Base-by-base conservation (phyloP, 352 stramenopile genomes). In the Hyaloperonospora arabidopsidis region DNA sequence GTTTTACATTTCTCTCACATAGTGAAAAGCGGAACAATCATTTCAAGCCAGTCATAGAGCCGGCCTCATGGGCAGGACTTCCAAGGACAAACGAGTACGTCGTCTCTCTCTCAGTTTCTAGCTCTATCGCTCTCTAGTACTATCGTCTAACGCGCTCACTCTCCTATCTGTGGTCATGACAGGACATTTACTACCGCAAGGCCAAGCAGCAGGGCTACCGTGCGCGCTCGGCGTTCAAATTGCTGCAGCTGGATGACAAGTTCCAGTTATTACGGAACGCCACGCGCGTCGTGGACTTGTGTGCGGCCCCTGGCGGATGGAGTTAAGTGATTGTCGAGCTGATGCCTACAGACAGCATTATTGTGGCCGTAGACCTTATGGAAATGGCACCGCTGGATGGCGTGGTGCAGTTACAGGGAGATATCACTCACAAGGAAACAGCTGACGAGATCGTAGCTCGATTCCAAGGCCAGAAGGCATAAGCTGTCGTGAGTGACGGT, bases 401-500 rank as follows among this genome's bases (percentile, higher is more conserved):
- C 25, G 84, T 89, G 8, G 61, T 84, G 19, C 78, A 87, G 48
- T 59, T 93, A 36, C 65, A 93, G 58, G 82, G 81, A 25, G 84
- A 94, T 65, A 91, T 94, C 63, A 94, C 82, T 36, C 72, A 86
- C 70, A 74, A 87, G 45, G 53, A 68, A 14, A 92, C 84, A 0
- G 79, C 78, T 1, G 80, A 89, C 55, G 66, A 61, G 34, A 91
- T 91, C 62, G 74, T 91, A 44, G 65, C 68, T 23, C 74, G 70
- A 18, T 89, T 91, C 49, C 44, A 63, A 1, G 81, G 81, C 25
- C 61, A 92, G 25, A 87, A 95, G 25, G 96, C 96, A 19, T 93
- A 99, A 50, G 68, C 99, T 0, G 97, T 99, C 5, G 89, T 99
- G 11, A 99, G 94, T 56, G 97, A 99, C 74, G 97, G 97, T 41